Evolutionary conservation across 192 early-diverging fungal genomes (phyloP).

Genomic region (Anaeromyces robustus): DNA sequence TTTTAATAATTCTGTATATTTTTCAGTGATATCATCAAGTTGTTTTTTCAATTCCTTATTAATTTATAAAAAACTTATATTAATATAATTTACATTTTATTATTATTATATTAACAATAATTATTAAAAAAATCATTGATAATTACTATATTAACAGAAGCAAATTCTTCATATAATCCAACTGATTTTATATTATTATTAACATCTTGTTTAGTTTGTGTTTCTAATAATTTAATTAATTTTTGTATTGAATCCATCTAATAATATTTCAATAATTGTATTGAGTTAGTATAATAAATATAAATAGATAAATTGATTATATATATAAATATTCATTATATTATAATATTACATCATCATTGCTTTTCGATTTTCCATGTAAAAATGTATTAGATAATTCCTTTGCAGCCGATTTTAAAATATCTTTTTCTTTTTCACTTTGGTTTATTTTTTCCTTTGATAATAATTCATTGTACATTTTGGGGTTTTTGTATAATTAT

Average conservation of each 20-base stretch:
- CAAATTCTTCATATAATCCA: neutral
- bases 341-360: neutral
- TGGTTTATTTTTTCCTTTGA: neutral
- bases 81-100: too few relatives aligned
- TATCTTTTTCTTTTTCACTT: neutral
- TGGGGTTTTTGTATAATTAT: neutral
- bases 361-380: neutral
- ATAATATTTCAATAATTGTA: too few relatives aligned
- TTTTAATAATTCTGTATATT: neutral
- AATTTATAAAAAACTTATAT: too few relatives aligned
- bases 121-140: too few relatives aligned
- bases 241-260: neutral
- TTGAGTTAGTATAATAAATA: too few relatives aligned
- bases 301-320: too few relatives aligned
- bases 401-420: neutral
- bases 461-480: too few relatives aligned
- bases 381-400: neutral
- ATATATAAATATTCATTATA: neutral
- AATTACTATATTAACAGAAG: neutral
- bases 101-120: too few relatives aligned
- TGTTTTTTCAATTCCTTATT: neutral
- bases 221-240: neutral
- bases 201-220: neutral
- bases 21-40: neutral
- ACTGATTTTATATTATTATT: neutral